Base-by-base conservation (phyloP, 306 rosid genomes). In the Arachis hypogaea region DNA sequence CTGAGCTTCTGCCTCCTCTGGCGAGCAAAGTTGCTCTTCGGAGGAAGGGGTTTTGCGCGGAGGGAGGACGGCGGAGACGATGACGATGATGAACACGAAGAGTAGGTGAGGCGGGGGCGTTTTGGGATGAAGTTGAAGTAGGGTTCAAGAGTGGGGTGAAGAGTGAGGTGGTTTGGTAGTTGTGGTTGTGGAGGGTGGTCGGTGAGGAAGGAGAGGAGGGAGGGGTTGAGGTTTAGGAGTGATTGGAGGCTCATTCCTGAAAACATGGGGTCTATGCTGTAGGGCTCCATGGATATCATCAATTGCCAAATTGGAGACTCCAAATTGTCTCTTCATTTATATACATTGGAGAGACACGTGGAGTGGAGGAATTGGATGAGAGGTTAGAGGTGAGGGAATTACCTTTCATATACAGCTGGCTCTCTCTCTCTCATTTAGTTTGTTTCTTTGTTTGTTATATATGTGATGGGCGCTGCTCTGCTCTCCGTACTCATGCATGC, bases 1-100 rank as follows among this genome's bases (percentile, higher is more conserved):
- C 96, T 84, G 52, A 91, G 82, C 73, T 77, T 91, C 68, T 88
- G 97, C 11, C 97, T 77, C 1, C 97, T 64, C 63, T 81, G 82
- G 22, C 99, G 67, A 0, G 93, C 90, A 49, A 91, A 76, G 7
- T 47, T 72, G 82, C 87, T 83, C 68, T 74, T 85, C 7, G 81
- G 89, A 49, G 55, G 55, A 0, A 59, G 54, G 4, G 63, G 29
- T 45, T 59, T 79, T 30, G 36, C 69, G 0, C 61, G 66, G 2
- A 12, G 42, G 2, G 71, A 9, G 2, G 55, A 7, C 6, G 52
- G 7, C 36, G 68, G 4, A 1, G 68, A 9, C 58, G 59, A 6
- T 33, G 46, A 5, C 4, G 55, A 49, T 5, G 55, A 11, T 1
- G 55, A 49, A 11, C 6, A 3, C 6, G 55, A 4, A n/a, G 55